Base-by-base conservation (phyloP, 2,329 filamentous ascomycete species). In the Sclerotinia trifoliorum region DNA sequence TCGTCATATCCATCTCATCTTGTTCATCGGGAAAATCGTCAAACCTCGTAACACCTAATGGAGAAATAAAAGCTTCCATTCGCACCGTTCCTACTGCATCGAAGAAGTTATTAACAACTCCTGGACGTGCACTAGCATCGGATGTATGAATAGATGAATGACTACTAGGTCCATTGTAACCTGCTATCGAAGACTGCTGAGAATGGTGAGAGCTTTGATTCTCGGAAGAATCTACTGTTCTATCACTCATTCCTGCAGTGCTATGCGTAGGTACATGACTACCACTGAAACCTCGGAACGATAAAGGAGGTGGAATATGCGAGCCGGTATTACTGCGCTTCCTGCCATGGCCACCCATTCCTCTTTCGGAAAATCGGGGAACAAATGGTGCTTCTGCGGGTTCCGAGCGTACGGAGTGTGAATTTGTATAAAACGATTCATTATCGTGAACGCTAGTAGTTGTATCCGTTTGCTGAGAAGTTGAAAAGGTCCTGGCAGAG, bases 11-110 rank as follows among this genome's bases (percentile, higher is more conserved):
- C 73, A 78, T 75, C 65, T 77, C 75, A 51, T 77, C 76, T 67
- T 75, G 71, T 69, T 78, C 76, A 58, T 77, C 72, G 3, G 74
- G 75, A 65, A 66, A 75, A 48, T 77, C 75, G 39, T 77, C 75
- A 57, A 76, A 77, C 48, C 24, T 64, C 19, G 71, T 66, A 11
- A 68, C 69, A 15, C 85, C 81, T 15, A 89, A 78, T 0, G 87
- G 87, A 73, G 83, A 88, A 73, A 99, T 96, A 78, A 98, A 99
- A 0, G 95, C 95, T 79, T 98, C 94, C 94, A 99, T 98, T 39
- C 95, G 88, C 58, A 98, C 88, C 2, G 94, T 98, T 1, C 94
- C 93, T 68, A 96, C 90, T 1, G 91, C 91, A 74, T 96, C 93
- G 76, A 95, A 95, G 80, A 95, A 94, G 78, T 78, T 78, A 52